phyloP scores from a whole-genome alignment of 345 rosid genomes.

The Durio zibethinus region DNA sequence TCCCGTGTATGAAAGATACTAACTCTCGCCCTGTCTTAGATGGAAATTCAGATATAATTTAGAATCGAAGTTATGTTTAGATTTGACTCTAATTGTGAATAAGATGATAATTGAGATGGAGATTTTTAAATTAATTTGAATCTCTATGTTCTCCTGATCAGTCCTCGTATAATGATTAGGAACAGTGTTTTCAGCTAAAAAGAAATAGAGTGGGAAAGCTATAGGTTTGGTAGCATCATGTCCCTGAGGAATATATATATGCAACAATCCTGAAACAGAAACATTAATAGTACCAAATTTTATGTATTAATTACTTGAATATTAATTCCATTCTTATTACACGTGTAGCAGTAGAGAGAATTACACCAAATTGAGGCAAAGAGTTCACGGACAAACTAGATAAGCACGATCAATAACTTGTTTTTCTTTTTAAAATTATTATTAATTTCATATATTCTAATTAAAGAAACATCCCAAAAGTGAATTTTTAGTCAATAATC shows the following conservation, averaged over 20 bases:
- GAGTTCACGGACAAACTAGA: too few species aligned
- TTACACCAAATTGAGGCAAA: too few species aligned
- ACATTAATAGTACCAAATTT: neutral
- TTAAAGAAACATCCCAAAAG: neutral
- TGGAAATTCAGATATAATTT: too few species aligned
- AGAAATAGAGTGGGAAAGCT: neutral
- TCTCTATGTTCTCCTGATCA: neutral
- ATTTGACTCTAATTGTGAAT: neutral
- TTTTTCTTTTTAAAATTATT: neutral
- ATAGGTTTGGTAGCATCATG: constrained; percentile 33
- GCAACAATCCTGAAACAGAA: constrained; percentile 34
- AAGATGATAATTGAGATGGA: neutral
- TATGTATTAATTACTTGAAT: neutral
- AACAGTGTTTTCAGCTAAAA: neutral
- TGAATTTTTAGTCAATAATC: constrained; percentile 17
- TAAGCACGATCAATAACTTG: too few species aligned
- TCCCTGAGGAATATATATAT: constrained; percentile 41
- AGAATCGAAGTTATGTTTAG: too few species aligned
- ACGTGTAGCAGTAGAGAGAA: neutral
- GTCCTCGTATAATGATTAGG: neutral
- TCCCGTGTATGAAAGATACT: constrained; percentile 38
- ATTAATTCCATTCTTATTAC: neutral
- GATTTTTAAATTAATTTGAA: neutral
- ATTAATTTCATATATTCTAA: too few species aligned
- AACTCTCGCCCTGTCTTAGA: constrained; percentile 29